Conservation (phyloP, 177 flowering plant species). For the Vitis hybrid region DNA sequence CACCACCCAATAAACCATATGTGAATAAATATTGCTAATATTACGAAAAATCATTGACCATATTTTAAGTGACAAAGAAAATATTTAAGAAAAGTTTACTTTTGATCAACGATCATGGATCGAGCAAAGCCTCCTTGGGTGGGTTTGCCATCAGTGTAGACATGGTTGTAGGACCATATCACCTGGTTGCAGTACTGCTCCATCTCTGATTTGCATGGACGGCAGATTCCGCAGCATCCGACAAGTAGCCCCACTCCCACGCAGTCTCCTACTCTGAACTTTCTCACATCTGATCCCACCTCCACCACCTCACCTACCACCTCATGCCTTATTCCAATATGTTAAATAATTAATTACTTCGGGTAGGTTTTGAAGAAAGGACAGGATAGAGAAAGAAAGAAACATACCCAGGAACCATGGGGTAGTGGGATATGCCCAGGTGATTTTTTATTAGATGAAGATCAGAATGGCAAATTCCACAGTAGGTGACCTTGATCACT, state of each 20-base stretch:
- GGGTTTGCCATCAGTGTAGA: conserved; percentile 75
- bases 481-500: conserved; percentile 45
- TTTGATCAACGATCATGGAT: conserved; percentile 69
- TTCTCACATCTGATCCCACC: conserved; percentile 71
- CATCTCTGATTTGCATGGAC: conserved; percentile 56
- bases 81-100: conserved; percentile 27
- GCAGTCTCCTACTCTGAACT: conserved; percentile 57
- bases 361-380: too few species aligned
- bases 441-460: conserved; percentile 67
- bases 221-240: conserved; percentile 66
- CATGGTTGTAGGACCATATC: conserved; percentile 81
- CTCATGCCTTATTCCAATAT: conserved; percentile 54
- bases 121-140: conserved; percentile 86
- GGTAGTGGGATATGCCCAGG: conserved; percentile 67
- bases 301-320: conserved; percentile 86
- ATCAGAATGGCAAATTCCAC: conserved; percentile 79
- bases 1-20: too few species aligned
- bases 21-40: too few species aligned
- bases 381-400: too few species aligned
- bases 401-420: conserved; percentile 78
- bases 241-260: conserved; percentile 77
- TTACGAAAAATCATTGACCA: too few species aligned
- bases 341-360: too few species aligned
- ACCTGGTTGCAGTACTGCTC: conserved; percentile 87
- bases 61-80: too few species aligned